Base-by-base conservation (phyloP, 2,329 filamentous ascomycete species). In the Byssothecium circinans region DNA sequence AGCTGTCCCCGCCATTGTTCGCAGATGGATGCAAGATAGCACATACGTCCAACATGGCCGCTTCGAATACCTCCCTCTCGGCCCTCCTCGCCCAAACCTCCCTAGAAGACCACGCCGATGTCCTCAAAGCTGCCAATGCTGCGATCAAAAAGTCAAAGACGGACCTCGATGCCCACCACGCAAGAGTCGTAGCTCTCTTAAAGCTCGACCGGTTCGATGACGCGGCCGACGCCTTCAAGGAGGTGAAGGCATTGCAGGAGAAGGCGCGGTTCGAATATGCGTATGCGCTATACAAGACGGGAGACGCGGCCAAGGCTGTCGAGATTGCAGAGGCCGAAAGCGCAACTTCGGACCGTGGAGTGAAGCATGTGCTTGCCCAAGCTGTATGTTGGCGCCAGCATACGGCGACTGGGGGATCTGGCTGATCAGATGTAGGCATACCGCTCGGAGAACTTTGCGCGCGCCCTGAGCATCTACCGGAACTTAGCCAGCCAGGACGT, bases 151-250 rank as follows among this genome's bases (percentile, higher is more conserved):
- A 79, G 49, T 79, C 78, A n/a, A 86, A 84, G 64, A 68, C 68
- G 43, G 79, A 86, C 56, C 49, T 76, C 20, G 74, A 81, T 33
- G 85, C 86, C 43, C 84, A 86, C 30, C 85, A 86, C 67, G 86
- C 84, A 29, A 85, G 86, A 51, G 79, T 87, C 12, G 81, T 92
- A 36, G 88, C 89, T 18, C 79, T 94, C 17, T 78, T 94, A 54
- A 90, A 91, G 68, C 82, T 94, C 58, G 89, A 94, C 71, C 86
- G 88, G 49, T 94, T 87, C 69, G 82, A 88, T 47, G 89, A 94
- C 69, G 88, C 87, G 37, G 75, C 90, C 39, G 82, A 83, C 49
- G 80, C 83, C 45, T 80, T 92, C 49, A 81, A 84, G 50, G 81
- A 84, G 29, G 83, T 78, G 15, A 75, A 81, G 48, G 76, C 74